A percentile compares a stretch with the other conserved stretches of the same genome.
Conservation (phyloP, 2,329 filamentous ascomycete species). For the Verticillium longisporum region DNA sequence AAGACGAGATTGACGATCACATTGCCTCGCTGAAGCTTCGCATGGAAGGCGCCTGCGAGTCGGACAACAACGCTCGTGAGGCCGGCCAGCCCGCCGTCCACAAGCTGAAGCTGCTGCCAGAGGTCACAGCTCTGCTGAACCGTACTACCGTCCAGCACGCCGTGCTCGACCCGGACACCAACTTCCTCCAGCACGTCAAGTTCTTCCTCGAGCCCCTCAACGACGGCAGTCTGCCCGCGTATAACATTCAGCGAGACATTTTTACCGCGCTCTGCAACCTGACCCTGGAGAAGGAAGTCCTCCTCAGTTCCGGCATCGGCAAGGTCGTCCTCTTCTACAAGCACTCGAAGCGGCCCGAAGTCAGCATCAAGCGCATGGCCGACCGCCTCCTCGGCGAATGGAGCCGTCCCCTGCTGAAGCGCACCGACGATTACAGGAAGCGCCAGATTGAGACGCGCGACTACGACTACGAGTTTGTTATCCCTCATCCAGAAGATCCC, state of each 20-base stretch:
- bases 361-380: conserved; percentile 85
- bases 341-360: conserved; percentile 83
- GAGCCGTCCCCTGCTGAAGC: conserved; percentile 89
- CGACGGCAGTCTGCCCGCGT: conserved; percentile 88
- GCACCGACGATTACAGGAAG: conserved; percentile 92
- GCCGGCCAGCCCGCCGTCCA: conserved; percentile 76
- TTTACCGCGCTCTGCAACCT: conserved; percentile 74
- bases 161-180: conserved; percentile 88
- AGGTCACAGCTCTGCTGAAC: conserved; percentile 83
- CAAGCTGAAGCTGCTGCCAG: conserved; percentile 89
- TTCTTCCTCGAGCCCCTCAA: conserved; percentile 96
- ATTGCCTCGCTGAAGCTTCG: conserved; percentile 80
- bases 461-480: conserved; percentile 55
- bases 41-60: conserved; percentile 86
- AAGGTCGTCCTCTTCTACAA: conserved; percentile 98
- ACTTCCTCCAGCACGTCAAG: conserved; percentile 88
- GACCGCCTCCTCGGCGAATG: conserved; percentile 91
- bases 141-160: conserved; percentile 79
- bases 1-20: conserved; percentile 83
- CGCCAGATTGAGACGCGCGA: conserved; percentile 58
- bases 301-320: conserved; percentile 87
- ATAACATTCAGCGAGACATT: conserved; percentile 94
- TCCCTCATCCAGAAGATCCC: background rate
- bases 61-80: conserved; percentile 76
- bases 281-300: conserved; percentile 83